These are phyloP conservation scores for Diplodia sapinea DNA, from an alignment of 2,329 filamentous ascomycete species.

Conservation along the genomic window DNA sequence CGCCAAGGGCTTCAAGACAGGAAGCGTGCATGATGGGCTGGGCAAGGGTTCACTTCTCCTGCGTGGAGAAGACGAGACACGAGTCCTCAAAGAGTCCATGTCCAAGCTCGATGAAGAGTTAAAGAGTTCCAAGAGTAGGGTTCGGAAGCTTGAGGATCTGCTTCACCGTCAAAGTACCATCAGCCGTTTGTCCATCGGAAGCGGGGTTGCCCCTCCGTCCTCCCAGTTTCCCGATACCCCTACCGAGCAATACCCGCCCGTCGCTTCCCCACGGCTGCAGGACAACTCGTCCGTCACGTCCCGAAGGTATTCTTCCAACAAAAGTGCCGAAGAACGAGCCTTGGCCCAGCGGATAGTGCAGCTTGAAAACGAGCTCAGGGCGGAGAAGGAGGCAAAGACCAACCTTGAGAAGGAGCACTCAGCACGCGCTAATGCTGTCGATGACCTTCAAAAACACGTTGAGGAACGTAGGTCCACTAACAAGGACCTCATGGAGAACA, in stretches of 20 bases:
- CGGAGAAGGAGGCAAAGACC: constrained; percentile 72
- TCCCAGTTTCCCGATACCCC: constrained; percentile 46
- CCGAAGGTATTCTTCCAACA: constrained; percentile 65
- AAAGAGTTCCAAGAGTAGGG: constrained; percentile 89
- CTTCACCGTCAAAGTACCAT: constrained; percentile 78
- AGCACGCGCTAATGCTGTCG: constrained; percentile 60
- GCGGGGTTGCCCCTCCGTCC: constrained; percentile 49
- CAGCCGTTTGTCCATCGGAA: constrained; percentile 59
- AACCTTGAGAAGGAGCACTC: constrained; percentile 73
- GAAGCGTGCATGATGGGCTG: constrained; percentile 89
- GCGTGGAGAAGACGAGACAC: constrained; percentile 84
- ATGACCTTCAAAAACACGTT: constrained; percentile 70
- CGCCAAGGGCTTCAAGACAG: constrained; percentile 93
- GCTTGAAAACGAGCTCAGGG: constrained; percentile 78
- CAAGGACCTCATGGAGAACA: constrained; percentile 90
- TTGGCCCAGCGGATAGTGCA: constrained; percentile 66
- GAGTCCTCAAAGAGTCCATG: constrained; percentile 57
- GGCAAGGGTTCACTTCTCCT: constrained; percentile 86
- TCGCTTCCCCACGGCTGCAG: constrained; percentile 42
- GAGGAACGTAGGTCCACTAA: constrained; percentile 92
- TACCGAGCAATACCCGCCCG: constrained; percentile 43
- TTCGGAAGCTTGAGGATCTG: constrained; percentile 88
- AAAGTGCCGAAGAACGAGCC: constrained; percentile 64
- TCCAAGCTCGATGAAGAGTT: constrained; percentile 65
- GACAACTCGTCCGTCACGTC: constrained; percentile 65